phyloP scores from a whole-genome alignment of 2,329 filamentous ascomycete genomes.

The Stagonosporopsis vannaccii region DNA sequence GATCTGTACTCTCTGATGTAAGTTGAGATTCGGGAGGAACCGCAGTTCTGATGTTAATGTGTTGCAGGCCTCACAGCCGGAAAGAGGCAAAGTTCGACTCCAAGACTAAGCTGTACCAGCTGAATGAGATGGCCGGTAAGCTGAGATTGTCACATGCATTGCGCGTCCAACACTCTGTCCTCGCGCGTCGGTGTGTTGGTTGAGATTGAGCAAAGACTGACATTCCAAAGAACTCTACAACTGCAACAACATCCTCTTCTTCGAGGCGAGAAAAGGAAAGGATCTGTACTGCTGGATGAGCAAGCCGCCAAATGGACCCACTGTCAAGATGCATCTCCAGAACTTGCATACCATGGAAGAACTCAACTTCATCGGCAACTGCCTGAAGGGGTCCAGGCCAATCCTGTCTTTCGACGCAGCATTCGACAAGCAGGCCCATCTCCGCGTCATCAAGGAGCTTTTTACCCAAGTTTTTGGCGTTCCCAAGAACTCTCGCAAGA shows the following conservation, averaged over 20 bases:
- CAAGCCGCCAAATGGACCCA: constrained; percentile 85
- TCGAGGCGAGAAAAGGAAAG: constrained; percentile 92
- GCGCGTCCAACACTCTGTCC: not conserved
- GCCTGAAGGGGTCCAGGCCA: constrained; percentile 88
- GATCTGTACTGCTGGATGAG: constrained; percentile 94
- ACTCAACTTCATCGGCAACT: constrained; percentile 95
- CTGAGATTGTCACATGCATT: not conserved
- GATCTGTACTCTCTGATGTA: constrained; percentile 83
- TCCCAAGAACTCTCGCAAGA: constrained; percentile 83
- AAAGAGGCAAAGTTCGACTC: constrained; percentile 98
- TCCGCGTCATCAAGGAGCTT: constrained; percentile 85
- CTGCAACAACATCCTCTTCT: constrained; percentile 94
- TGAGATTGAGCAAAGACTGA: constrained; percentile 16
- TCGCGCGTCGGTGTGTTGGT: not conserved
- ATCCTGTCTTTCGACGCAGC: constrained; percentile 89
- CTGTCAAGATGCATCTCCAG: constrained; percentile 78
- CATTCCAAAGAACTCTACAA: constrained; percentile 73
- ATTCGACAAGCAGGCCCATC: constrained; percentile 83
- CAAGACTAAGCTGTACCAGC: constrained; percentile 76
- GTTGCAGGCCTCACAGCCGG: constrained; percentile 73
- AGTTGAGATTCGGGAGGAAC: not conserved
- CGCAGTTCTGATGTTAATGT: not conserved
- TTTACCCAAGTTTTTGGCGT: constrained; percentile 92
- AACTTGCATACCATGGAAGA: constrained; percentile 97
- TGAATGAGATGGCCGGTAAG: constrained; percentile 51